A percentile compares a stretch with the other conserved stretches of the same genome.
Evolutionary conservation across 1,284 basidiomycete species (phyloP).

Genomic region (Ganoderma sp.): DNA sequence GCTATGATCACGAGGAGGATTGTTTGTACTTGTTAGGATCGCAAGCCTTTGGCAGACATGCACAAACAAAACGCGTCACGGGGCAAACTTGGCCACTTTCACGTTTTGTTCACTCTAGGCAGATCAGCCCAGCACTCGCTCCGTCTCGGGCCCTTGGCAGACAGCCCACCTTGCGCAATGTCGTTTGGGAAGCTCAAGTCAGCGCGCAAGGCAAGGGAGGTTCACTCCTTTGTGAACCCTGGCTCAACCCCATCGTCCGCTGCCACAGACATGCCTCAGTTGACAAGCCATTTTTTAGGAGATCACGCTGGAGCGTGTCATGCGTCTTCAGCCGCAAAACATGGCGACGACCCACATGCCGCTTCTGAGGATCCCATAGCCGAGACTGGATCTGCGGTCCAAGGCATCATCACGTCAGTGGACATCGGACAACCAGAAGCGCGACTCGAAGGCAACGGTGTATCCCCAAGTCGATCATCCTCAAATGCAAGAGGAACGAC

Average conservation of each 20-base stretch:
- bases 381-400: neutral
- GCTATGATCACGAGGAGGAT: neutral
- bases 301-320: neutral
- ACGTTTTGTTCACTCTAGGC: neutral
- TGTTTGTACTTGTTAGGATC: constrained; percentile 30
- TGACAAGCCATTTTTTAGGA: neutral
- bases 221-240: constrained; percentile 38
- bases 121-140: neutral
- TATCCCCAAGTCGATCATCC: neutral
- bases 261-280: neutral
- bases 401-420: neutral
- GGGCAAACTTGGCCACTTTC: constrained; percentile 1
- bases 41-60: constrained; percentile 26
- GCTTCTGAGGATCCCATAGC: neutral
- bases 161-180: constrained; percentile 33
- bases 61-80: constrained; percentile 26
- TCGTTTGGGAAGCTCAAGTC: constrained; percentile 41
- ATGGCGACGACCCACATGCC: neutral
- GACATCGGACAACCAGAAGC: neutral
- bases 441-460: neutral
- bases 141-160: neutral
- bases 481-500: constrained; percentile 3
- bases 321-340: neutral
- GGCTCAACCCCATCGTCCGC: neutral
- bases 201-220: constrained; percentile 36